These are phyloP conservation scores for Trametes punicea DNA, from an alignment of 768 basidiomycete species.

Conservation along the genomic window DNA sequence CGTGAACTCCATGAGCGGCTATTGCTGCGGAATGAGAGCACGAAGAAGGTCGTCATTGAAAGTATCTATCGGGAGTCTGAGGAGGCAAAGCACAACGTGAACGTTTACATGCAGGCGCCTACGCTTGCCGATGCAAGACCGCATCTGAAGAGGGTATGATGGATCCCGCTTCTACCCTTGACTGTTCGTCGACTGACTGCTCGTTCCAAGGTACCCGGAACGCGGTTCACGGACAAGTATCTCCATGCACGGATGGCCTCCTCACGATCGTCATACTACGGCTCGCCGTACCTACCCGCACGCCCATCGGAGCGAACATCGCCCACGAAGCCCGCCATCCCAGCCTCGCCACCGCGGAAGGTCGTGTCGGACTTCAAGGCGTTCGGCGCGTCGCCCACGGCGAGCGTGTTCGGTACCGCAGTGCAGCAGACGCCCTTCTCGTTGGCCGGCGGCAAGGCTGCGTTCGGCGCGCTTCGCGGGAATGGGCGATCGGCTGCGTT, in stretches of 20 bases:
- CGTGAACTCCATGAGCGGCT: conserved; percentile 90
- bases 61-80: conserved; percentile 93
- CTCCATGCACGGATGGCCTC: conserved; percentile 65
- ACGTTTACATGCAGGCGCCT: conserved; percentile 73
- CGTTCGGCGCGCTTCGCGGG: conserved; percentile 74
- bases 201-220: conserved; percentile 75
- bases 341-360: conserved; percentile 68
- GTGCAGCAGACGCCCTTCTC: conserved; percentile 80
- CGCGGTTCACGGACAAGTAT: conserved; percentile 97
- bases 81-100: conserved; percentile 87
- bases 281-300: conserved; percentile 45
- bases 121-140: conserved; percentile 72
- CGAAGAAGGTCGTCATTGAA: conserved; percentile 94
- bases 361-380: conserved; percentile 87
- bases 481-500: conserved; percentile 35
- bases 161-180: background rate
- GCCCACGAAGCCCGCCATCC: conserved; percentile 22
- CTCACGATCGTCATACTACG: conserved; percentile 47
- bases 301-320: conserved; percentile 33
- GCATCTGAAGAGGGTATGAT: conserved; percentile 69
- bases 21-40: conserved; percentile 89
- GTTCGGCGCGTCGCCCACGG: conserved; percentile 70
- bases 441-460: conserved; percentile 74
- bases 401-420: conserved; percentile 82
- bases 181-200: background rate